Evolutionary conservation across 164 flowering plant species (phyloP), one percentile per base, ranked within the genome.

Genomic region (Platanus orientalis): DNA sequence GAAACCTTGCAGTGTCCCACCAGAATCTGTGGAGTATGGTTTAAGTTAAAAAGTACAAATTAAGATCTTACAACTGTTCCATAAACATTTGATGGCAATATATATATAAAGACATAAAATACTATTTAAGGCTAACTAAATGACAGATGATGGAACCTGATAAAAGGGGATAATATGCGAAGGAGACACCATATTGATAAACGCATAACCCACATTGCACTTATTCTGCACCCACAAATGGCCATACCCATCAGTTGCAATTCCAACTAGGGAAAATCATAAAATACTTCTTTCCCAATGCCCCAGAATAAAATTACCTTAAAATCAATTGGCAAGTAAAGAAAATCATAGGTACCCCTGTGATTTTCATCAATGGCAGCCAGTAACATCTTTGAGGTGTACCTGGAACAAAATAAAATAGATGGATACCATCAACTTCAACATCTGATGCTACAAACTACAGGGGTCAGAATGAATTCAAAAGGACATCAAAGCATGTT

Each of bases 181-280:
- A 59, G 97, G 90, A 61, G 90, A 87, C 61, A 90, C 76, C 98
- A 93, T 90, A 69, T 93, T 93, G 72, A 93, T 93, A 68, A 93
- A 93, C 39, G 98, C 98, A 69, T 93, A 93, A 27, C 98, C 98
- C 73, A 93, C 98, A 69, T 93, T 93, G 83, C 98, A 93, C 70
- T 93, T 93, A 53, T 93, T 93, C 98, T 93, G 92, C 86, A 84
- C 27, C 26, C 29, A 53, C 39, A 54, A 51, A 63, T 21, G 44
- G 47, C 21, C 36, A 65, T 53, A 54, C 53, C 34, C 57, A 54
- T 76, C 57, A 79, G 65, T 44, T 27, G 32, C 63, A 61, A 62
- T n/a, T 44, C 52, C n/a, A 66, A 24, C 28, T 3, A 7, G 48
- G 19, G 26, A 21, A 39, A 47, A 66, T 20, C 57, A 34, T 21